Percentiles rank a stretch among this genome's conserved stretches.
These are phyloP conservation scores for Arabis alpina DNA, from an alignment of 345 rosid genomes.

Conservation along the genomic window DNA sequence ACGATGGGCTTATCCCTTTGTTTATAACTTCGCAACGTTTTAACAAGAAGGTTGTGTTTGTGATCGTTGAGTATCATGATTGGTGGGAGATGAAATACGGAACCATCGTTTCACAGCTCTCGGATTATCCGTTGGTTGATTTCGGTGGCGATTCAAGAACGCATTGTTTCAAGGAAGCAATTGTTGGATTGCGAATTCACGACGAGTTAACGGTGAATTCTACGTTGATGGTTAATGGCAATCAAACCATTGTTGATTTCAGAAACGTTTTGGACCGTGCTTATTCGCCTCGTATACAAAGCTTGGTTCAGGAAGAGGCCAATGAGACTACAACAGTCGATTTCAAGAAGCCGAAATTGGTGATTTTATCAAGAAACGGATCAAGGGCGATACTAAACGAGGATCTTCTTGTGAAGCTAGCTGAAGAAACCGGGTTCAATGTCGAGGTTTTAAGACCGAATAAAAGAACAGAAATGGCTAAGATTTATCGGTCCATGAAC, in stretches of 20 bases:
- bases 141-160: conserved; percentile 64
- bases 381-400: conserved; percentile 71
- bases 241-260: conserved; percentile 61
- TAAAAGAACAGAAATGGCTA: conserved; percentile 65
- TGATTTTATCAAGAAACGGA: conserved; percentile 64
- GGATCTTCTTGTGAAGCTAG: conserved; percentile 57
- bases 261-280: conserved; percentile 61
- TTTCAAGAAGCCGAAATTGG: conserved; percentile 62
- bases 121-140: conserved; percentile 62
- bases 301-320: conserved; percentile 48
- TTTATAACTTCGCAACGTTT: conserved; percentile 76
- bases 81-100: conserved; percentile 90
- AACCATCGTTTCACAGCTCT: conserved; percentile 58
- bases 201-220: conserved; percentile 71
- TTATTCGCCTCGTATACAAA: conserved; percentile 56
- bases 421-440: conserved; percentile 60
- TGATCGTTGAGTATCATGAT: conserved; percentile 71
- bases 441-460: conserved; percentile 66
- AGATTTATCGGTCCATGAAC: conserved; percentile 59
- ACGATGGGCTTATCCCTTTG: conserved; percentile 81
- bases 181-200: conserved; percentile 75
- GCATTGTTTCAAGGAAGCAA: conserved; percentile 82
- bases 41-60: conserved; percentile 75
- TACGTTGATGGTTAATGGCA: conserved; percentile 44
- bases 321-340: conserved; percentile 32